Evolutionary conservation across 31 red algal species (phyloP), one percentile per base, ranked within the genome.

Genomic region (Bonnemaisonia californica): DNA sequence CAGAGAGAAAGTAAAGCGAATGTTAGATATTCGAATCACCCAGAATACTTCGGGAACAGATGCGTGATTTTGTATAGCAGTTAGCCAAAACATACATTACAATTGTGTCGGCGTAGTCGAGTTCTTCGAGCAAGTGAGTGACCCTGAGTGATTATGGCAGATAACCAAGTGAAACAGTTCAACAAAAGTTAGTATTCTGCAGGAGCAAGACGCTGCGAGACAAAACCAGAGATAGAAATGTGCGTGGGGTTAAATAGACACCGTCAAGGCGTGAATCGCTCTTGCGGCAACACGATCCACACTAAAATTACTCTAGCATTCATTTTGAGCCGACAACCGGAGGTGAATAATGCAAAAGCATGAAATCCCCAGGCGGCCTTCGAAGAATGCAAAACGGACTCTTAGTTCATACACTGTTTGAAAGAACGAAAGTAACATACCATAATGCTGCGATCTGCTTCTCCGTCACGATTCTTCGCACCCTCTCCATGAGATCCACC

Each of bases 291-390:
- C 90, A 93, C 82, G 90, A 61, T 74, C 54, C 63, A 60, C 74
- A 60, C 31, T 58, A 67, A 40, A 32, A 16, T 71, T 86, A 54
- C 47, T 86, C 69, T 93, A 35, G 87, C 87, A 90, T 77, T 60
- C 77, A 33, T 83, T 90, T 90, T 90, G 87, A 90, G 87, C 87
- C 87, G 79, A 76, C 87, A 69, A 69, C 87, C 78, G 71, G 69
- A 79, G 83, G 83, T 87, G 65, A 22, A 23, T 56, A 38, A 31
- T 59, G 38, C 67, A 33, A 4, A 8, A 34, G 56, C 37, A 64
- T 30, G 18, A 32, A 23, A 27, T 64, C 83, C 54, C 65, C 73
- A 71, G 83, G 83, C 83, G 83, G 79, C 78, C 87, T 90, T 90
- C 87, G 87, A 90, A 87, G 28, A 78, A 78, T 77, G 73, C 73